Evolutionary conservation across 805 yeast species (phyloP).

Genomic region (Ogataea nitratoaversa): DNA sequence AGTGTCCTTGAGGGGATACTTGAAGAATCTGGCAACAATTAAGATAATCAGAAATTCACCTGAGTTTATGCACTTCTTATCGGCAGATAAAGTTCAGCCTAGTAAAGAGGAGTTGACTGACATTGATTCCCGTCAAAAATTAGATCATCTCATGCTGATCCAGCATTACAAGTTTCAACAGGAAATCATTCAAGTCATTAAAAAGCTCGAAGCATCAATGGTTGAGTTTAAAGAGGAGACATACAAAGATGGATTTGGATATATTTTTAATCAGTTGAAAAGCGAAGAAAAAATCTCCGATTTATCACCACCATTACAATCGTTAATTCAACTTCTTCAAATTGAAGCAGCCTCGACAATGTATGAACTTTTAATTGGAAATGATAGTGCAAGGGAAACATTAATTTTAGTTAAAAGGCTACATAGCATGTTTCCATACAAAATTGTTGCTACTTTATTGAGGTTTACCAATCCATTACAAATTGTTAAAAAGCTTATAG

Average conservation of each 20-base stretch:
- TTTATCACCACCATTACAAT: constrained; percentile 60
- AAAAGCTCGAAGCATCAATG: constrained; percentile 35
- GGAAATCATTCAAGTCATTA: constrained; percentile 35
- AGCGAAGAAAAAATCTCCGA: constrained; percentile 46
- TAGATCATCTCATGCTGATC: constrained; percentile 54
- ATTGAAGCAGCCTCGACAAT: constrained; percentile 81
- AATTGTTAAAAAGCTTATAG: constrained; percentile 74
- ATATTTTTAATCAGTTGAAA: constrained; percentile 65
- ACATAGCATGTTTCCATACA: constrained; percentile 78
- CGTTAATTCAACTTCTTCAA: constrained; percentile 78
- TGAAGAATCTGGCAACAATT: constrained; percentile 48
- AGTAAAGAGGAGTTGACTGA: constrained; percentile 48
- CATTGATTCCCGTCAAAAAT: constrained; percentile 48
- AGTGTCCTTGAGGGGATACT: constrained; percentile 70
- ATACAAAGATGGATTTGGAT: constrained; percentile 45
- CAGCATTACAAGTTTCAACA: constrained; percentile 72
- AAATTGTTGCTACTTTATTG: constrained; percentile 68
- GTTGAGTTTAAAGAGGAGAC: constrained; percentile 34
- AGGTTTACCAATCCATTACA: constrained; percentile 84
- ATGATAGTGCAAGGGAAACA: constrained; percentile 75
- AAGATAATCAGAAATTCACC: constrained; percentile 53
- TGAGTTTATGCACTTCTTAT: constrained; percentile 51
- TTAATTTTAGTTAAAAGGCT: constrained; percentile 65
- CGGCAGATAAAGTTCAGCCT: constrained; percentile 36
- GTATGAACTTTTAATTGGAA: constrained; percentile 74